Conservation (phyloP, 2,329 filamentous ascomycete genomes). For the Didymella glomerata region DNA sequence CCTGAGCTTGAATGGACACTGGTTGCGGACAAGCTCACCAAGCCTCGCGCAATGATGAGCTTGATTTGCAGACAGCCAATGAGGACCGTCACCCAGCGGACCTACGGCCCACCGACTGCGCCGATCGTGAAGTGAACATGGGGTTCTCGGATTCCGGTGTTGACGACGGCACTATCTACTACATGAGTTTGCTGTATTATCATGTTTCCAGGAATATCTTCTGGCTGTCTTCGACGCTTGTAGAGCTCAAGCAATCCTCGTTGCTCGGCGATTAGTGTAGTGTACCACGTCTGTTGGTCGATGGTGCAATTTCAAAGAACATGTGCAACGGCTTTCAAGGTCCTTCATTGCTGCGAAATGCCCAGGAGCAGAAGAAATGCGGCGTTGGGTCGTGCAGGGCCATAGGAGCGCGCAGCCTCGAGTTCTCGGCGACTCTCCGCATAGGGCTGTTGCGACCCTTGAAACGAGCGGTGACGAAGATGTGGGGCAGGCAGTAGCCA, state of each 20-base stretch:
- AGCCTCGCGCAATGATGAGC: conserved; percentile 2
- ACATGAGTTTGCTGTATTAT: background rate
- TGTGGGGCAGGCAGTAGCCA: conserved; percentile 9
- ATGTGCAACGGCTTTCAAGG: background rate
- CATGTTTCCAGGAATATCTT: background rate
- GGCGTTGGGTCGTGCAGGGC: background rate
- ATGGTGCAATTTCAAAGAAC: background rate
- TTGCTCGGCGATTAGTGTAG: no score
- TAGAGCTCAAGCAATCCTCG: background rate
- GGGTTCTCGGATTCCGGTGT: background rate
- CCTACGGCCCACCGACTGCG: background rate
- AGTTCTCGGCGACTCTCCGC: conserved; percentile 1
- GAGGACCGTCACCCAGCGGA: background rate
- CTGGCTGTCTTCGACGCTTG: background rate
- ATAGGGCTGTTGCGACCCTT: conserved; percentile 6
- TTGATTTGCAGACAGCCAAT: conserved; percentile 4
- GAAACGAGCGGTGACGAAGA: conserved; percentile 23
- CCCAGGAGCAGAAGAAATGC: background rate
- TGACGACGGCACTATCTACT: background rate
- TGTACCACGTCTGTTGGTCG: no score
- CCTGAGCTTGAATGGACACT: conserved; percentile 3
- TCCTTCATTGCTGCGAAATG: background rate
- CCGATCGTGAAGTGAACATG: conserved; percentile 5
- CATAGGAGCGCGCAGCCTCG: background rate
- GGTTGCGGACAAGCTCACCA: conserved; percentile 11